Evolutionary conservation across 139 green algal genomes (phyloP), one percentile per base, ranked within the genome.

Genomic region (Closterium sp.): DNA sequence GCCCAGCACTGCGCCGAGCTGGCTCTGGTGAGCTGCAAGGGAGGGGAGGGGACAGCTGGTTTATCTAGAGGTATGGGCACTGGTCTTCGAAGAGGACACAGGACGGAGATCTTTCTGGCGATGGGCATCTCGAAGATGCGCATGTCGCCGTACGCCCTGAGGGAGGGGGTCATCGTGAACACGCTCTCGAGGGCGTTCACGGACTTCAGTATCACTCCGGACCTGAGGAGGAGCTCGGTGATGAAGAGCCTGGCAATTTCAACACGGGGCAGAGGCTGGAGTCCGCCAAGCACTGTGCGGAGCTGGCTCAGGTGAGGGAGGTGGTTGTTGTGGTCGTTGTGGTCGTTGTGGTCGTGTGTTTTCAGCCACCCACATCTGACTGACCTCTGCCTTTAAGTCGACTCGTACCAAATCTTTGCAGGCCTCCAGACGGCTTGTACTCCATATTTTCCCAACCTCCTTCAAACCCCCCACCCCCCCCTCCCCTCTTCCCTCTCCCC

Each of bases 141-240:
- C 85, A 87, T 95, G 33, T 94, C 91, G 16, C 84, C 88, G 30
- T 94, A 89, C 35, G 93, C 93, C 34, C 87, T 95, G 36, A 89
- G 93, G n/a, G 93, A 95, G 66, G 93, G 93, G 25, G 91, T 94
- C 12, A 93, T 95, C 81, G 64, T 94, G 21, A 91, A 94, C 91
- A 88, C 35, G 33, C 83, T 94, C 31, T n/a, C 81, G 30, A 64
- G 31, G 30, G 90, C 36, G 8, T 83, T 88, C 38, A 64, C 30
- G 12, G 83, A 33, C 34, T 94, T 85, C 76, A 25, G 33, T 5
- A 88, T 84, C 28, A 89, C 87, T 5, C 43, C 91, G 6, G 86
- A 93, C 85, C 84, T 95, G n/a, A 87, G 93, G 9, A 35, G 90
- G 8, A 87, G 32, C 7, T 94, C 91, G 2, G 64, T 95, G n/a